A percentile compares a stretch with the other conserved stretches of the same genome.
These are phyloP conservation scores for Cladosporium sp. DNA, from an alignment of 2,329 filamentous ascomycete species.

Conservation along the genomic window DNA sequence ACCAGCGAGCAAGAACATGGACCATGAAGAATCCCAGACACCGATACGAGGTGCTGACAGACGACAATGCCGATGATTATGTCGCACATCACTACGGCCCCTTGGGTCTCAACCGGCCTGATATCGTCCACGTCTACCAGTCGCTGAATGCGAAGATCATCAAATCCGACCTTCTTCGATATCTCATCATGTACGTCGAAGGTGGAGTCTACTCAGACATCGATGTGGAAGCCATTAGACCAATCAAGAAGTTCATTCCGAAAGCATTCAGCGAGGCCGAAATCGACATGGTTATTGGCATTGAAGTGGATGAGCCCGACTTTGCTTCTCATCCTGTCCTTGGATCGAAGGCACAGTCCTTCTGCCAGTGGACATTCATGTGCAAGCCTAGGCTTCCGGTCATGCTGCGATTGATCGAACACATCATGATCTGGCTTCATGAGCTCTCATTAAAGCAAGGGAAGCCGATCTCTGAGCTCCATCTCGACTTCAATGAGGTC, in stretches of 20 bases:
- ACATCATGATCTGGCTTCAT: conserved; percentile 68
- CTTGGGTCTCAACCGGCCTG: conserved; percentile 65
- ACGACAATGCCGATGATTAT: conserved; percentile 67
- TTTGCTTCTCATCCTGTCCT: conserved; percentile 67
- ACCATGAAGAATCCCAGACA: conserved; percentile 65
- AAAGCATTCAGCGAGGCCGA: conserved; percentile 64
- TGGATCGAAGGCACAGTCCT: conserved; percentile 68
- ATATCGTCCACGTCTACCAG: conserved; percentile 64
- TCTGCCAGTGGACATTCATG: conserved; percentile 77
- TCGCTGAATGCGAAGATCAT: conserved; percentile 65
- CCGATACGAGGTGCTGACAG: conserved; percentile 70
- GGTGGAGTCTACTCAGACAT: conserved; percentile 65
- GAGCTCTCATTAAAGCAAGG: conserved; percentile 61
- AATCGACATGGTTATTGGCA: conserved; percentile 71
- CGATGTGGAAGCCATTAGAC: conserved; percentile 59
- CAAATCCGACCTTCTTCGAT: conserved; percentile 67
- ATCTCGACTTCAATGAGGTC: conserved; percentile 71
- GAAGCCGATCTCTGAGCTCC: conserved; percentile 60
- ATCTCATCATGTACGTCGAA: conserved; percentile 68
- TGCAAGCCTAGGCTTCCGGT: conserved; percentile 68
- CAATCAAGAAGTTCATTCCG: conserved; percentile 62
- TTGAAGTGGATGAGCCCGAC: conserved; percentile 70
- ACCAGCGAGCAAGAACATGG: conserved; percentile 65
- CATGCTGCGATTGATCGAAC: conserved; percentile 68
- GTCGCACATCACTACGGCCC: conserved; percentile 69